A percentile compares a stretch with the other conserved stretches of the same genome.
These are phyloP conservation scores for Fusarium foetens DNA, from an alignment of 2,329 filamentous ascomycete genomes.

Conservation along the genomic window DNA sequence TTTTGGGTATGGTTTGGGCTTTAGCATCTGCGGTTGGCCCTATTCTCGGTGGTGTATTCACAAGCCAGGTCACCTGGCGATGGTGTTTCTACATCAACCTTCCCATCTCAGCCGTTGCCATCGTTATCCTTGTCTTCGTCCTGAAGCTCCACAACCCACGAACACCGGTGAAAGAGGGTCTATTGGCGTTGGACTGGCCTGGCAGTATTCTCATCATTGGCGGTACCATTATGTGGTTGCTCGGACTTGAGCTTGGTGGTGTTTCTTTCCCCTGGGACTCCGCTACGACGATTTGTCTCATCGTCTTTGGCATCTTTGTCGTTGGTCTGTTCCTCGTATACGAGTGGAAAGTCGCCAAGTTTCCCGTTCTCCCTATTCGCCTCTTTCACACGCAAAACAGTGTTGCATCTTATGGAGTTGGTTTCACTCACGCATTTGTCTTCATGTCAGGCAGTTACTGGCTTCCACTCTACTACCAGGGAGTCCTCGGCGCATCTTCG, in stretches of 20 bases:
- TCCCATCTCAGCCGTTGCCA: conserved; percentile 58
- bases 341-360: conserved; percentile 78
- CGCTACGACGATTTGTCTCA: conserved; percentile 77
- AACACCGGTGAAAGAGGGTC: conserved; percentile 69
- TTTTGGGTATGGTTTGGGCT: conserved; percentile 69
- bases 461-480: conserved; percentile 86
- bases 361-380: conserved; percentile 79
- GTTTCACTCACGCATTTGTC: conserved; percentile 78
- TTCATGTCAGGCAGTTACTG: conserved; percentile 85
- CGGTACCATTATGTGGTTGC: conserved; percentile 84
- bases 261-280: conserved; percentile 79
- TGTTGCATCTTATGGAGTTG: conserved; percentile 70
- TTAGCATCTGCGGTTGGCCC: conserved; percentile 73
- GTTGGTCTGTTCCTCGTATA: conserved; percentile 75
- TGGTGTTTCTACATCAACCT: conserved; percentile 78
- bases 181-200: conserved; percentile 71
- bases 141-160: conserved; percentile 75
- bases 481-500: conserved; percentile 73
- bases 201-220: conserved; percentile 72
- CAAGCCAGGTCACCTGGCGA: conserved; percentile 71
- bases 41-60: conserved; percentile 75
- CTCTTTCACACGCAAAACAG: conserved; percentile 76
- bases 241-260: conserved; percentile 87
- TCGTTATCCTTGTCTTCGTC: conserved; percentile 66
- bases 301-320: conserved; percentile 75